Base-by-base conservation (phyloP, 2,329 filamentous ascomycete genomes). In the Beauveria rudraprayagi region DNA sequence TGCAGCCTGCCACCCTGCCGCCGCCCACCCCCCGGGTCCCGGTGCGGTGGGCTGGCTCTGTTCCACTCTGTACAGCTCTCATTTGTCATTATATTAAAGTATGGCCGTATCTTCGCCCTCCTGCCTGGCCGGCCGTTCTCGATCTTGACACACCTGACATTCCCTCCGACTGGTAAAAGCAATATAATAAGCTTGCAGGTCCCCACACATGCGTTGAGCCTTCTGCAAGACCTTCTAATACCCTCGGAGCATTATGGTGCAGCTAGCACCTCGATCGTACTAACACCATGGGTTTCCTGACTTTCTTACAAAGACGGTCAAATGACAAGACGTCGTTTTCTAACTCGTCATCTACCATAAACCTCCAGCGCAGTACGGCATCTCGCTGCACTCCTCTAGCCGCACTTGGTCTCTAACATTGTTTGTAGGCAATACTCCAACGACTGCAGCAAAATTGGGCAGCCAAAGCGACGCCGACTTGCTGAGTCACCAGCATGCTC, bases 261-360 rank as follows among this genome's bases (percentile, higher is more conserved):
- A 19, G 28, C 19, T 26, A 17, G 47, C 56, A 59, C 22, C 16
- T 11, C 8, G 19, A 30, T 48, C 11, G 30, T 22, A 40, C 34
- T n/a, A 24, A 26, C 53, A 52, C 8, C 28, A 61, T 61, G 60
- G 60, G 60, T 8, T 53, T 61, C 28, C 47, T 61, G 19, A 26
- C 60, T 17, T 61, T 61, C 37, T 26, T 61, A 9, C 40, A 56
- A 28, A 41, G 60, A 16, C 55, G 53, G 26, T 19, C 43, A 26
- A 40, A 40, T 40, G 53, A 57, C 47, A 61, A 28, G 41, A 19
- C 60, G 44, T 37, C 43, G 4, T 19, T 48, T 2, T 44, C 34
- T 9, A 37, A 11, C 16, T 40, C 50, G 41, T 22, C 40, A 8
- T 54, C 57, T 46, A 43, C 48, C 19, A 7, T 41, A 26, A 34